Evolutionary conservation across 2,329 filamentous ascomycete species (phyloP).

Genomic region (Alternaria triticina): DNA sequence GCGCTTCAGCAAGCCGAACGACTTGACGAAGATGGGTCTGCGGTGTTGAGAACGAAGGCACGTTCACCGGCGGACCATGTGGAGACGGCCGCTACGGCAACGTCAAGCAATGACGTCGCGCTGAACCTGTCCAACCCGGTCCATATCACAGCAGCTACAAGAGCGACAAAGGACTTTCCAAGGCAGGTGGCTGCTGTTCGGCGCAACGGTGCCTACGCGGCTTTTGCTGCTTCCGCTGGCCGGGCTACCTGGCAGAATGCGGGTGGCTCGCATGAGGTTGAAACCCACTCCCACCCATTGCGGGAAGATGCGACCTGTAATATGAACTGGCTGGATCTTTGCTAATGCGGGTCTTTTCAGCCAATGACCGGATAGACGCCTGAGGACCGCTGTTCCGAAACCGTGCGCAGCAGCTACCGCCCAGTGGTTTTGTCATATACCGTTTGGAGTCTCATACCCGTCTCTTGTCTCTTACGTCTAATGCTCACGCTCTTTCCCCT

Average conservation of each 20-base stretch:
- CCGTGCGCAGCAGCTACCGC: conserved; percentile 41
- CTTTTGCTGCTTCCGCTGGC: conserved; percentile 41
- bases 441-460: conserved; percentile 48
- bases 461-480: conserved; percentile 44
- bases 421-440: conserved; percentile 47
- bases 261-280: conserved; percentile 43
- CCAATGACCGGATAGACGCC: conserved; percentile 44
- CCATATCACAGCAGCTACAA: conserved; percentile 12
- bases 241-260: conserved; percentile 29
- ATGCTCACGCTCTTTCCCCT: conserved; percentile 47
- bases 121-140: background rate
- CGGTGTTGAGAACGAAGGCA: background rate
- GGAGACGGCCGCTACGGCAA: background rate
- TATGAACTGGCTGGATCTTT: conserved; percentile 28
- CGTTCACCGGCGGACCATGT: background rate
- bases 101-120: conserved; percentile 14
- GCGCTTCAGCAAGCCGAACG: conserved; percentile 11
- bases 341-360: conserved; percentile 38
- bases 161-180: conserved; percentile 25
- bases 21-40: conserved; percentile 10
- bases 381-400: conserved; percentile 49
- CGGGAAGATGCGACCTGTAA: conserved; percentile 33
- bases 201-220: conserved; percentile 34
- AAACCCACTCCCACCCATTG: conserved; percentile 45
- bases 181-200: conserved; percentile 21